These are phyloP conservation scores for Xanthoconium separans DNA, from an alignment of 1,284 basidiomycete genomes.

Conservation along the genomic window DNA sequence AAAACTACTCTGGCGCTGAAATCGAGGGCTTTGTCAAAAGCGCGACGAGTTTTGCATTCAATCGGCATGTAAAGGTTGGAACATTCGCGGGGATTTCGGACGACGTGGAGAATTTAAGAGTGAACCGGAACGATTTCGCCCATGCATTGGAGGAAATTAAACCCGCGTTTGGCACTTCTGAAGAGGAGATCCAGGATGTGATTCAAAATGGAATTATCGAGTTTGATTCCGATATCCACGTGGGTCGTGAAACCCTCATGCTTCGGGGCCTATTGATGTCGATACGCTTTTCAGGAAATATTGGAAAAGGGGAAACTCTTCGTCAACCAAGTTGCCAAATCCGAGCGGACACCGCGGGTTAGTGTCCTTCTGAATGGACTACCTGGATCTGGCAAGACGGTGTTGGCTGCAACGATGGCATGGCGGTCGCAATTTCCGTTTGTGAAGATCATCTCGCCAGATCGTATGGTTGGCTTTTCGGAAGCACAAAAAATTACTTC, in stretches of 20 bases:
- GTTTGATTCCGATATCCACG: conserved; percentile 75
- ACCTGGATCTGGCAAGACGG: conserved; percentile 93
- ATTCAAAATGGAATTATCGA: conserved; percentile 98
- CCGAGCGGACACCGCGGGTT: conserved; percentile 89
- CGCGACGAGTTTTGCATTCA: conserved; percentile 97
- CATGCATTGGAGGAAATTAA: conserved; percentile 94
- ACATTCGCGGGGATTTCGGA: conserved; percentile 96
- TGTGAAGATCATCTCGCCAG: conserved; percentile 96
- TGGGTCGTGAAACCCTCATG: conserved; percentile 37
- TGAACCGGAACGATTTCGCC: conserved; percentile 88
- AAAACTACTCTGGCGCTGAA: conserved; percentile 99
- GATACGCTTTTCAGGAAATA: conserved; percentile 59
- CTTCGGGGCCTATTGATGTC: conserved; percentile 9
- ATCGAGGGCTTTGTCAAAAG: conserved; percentile 96
- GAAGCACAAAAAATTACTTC: conserved; percentile 91
- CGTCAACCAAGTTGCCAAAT: conserved; percentile 93
- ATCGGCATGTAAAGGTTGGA: conserved; percentile 96
- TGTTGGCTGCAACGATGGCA: conserved; percentile 93
- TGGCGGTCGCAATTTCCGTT: conserved; percentile 94
- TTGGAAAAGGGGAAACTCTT: conserved; percentile 90
- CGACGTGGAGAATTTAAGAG: conserved; percentile 91
- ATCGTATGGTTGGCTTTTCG: conserved; percentile 94
- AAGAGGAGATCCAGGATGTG: conserved; percentile 93
- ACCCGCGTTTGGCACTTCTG: conserved; percentile 96
- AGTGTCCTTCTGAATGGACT: conserved; percentile 89